phyloP scores from a whole-genome alignment of 2,329 filamentous ascomycete species.

The Bertia moriformis region DNA sequence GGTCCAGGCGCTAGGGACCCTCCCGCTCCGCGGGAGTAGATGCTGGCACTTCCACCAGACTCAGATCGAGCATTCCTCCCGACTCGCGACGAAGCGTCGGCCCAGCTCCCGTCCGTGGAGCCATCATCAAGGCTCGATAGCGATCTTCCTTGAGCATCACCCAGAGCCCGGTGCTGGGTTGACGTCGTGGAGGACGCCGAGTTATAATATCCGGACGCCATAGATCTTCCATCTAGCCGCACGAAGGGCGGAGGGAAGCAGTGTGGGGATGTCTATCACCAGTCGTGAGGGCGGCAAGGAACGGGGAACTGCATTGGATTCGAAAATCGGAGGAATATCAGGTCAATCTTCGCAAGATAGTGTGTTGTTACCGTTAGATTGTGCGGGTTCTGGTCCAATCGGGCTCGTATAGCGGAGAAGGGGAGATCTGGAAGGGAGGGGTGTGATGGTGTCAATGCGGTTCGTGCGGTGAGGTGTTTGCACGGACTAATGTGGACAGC shows the following conservation, averaged over 20 bases:
- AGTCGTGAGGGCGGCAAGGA: constrained; percentile 11
- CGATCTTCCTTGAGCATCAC: constrained; percentile 18
- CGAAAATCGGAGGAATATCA: too few relatives aligned
- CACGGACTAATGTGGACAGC: too few relatives aligned
- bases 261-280: constrained; percentile 14
- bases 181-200: constrained; percentile 22
- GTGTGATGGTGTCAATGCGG: too few relatives aligned
- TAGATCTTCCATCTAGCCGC: constrained; percentile 24
- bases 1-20: neutral
- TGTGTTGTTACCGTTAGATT: too few relatives aligned
- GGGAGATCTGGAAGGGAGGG: too few relatives aligned
- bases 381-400: too few relatives aligned
- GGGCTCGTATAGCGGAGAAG: too few relatives aligned
- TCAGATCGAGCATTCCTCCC: constrained; percentile 12
- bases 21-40: neutral
- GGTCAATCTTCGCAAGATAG: too few relatives aligned
- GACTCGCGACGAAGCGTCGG: constrained; percentile 13
- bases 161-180: constrained; percentile 19
- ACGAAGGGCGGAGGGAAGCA: constrained; percentile 1
- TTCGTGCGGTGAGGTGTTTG: too few relatives aligned
- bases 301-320: constrained; percentile 16
- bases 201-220: constrained; percentile 26
- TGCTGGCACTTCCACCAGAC: neutral
- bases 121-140: constrained; percentile 20
- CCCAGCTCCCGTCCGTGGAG: constrained; percentile 20